phyloP scores from a whole-genome alignment of 2,329 filamentous ascomycete species.

The Trichoderma sp. region DNA sequence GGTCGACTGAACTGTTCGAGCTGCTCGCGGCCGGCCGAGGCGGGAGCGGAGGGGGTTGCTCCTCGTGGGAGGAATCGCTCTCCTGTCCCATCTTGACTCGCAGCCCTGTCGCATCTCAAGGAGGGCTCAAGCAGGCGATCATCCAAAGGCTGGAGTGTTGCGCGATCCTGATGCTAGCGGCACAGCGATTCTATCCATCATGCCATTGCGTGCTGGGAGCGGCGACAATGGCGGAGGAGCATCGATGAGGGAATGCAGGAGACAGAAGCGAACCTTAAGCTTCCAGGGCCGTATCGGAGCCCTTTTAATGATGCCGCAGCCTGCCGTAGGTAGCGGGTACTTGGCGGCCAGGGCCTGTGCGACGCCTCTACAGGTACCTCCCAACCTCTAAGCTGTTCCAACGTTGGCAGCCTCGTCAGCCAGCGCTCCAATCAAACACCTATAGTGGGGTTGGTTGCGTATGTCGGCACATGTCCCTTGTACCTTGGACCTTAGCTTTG shows the following conservation, averaged over 20 bases:
- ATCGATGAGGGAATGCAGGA: not conserved
- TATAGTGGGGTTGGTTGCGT: slow-evolving; percentile 11
- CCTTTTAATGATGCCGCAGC: slow-evolving; percentile 1
- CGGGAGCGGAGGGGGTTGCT: slow-evolving; percentile 54
- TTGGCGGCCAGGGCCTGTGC: not conserved
- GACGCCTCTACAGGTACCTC: not conserved
- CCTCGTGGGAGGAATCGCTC: slow-evolving; percentile 36
- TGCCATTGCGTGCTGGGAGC: slow-evolving; percentile 16
- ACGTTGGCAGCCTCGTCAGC: not conserved
- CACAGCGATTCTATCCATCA: slow-evolving; percentile 12
- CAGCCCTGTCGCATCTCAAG: slow-evolving; percentile 31
- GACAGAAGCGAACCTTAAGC: not conserved
- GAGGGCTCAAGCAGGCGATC: not conserved
- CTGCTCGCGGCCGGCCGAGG: slow-evolving; percentile 44
- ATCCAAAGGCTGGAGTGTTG: not conserved
- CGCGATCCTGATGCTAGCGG: not conserved
- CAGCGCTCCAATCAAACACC: slow-evolving; percentile 13
- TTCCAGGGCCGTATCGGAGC: not conserved
- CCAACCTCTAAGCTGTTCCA: not conserved
- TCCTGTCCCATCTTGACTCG: slow-evolving; percentile 31
- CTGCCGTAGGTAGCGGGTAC: not conserved
- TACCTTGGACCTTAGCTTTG: not conserved
- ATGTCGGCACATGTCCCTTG: not conserved
- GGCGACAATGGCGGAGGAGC: slow-evolving; percentile 1
- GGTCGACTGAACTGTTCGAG: slow-evolving; percentile 36